Evolutionary conservation across 2,329 filamentous ascomycete genomes (phyloP).

Genomic region (Purpureocillium lavendulum): DNA sequence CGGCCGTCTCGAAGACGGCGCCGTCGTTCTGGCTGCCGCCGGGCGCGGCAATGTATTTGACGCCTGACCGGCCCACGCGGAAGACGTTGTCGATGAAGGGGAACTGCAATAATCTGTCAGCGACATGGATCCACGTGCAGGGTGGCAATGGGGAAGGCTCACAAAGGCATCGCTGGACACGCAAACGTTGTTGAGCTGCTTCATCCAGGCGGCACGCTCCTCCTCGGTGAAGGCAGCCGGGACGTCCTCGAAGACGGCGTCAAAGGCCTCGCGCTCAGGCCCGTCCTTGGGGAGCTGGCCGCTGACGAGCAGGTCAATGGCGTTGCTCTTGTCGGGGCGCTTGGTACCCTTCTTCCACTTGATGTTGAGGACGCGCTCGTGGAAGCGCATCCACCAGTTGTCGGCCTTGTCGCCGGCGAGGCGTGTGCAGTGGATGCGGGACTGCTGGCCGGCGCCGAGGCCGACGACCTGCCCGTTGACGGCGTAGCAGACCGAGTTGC

Average conservation of each 20-base stretch:
- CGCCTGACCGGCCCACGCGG: constrained; percentile 78
- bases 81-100: constrained; percentile 98
- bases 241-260: constrained; percentile 83
- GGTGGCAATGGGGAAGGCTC: constrained; percentile 31
- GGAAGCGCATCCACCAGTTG: constrained; percentile 99
- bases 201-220: constrained; percentile 80
- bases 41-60: constrained; percentile 92
- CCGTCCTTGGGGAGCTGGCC: constrained; percentile 79
- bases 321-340: constrained; percentile 95
- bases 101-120: constrained; percentile 49
- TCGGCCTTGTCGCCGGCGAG: constrained; percentile 97
- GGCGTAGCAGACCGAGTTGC: constrained; percentile 97
- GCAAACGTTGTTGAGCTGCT: constrained; percentile 72
- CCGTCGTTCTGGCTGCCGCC: constrained; percentile 81
- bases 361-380: constrained; percentile 76
- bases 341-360: constrained; percentile 98
- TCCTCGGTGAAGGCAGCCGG: constrained; percentile 73
- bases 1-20: constrained; percentile 77
- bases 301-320: constrained; percentile 89
- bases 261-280: constrained; percentile 78
- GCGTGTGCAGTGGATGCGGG: constrained; percentile 95
- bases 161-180: constrained; percentile 94
- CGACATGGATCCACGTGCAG: neutral
- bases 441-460: constrained; percentile 93
- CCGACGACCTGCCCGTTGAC: constrained; percentile 89